phyloP scores from a whole-genome alignment of 148 eudicot species.

The Polygonum maritimum region DNA sequence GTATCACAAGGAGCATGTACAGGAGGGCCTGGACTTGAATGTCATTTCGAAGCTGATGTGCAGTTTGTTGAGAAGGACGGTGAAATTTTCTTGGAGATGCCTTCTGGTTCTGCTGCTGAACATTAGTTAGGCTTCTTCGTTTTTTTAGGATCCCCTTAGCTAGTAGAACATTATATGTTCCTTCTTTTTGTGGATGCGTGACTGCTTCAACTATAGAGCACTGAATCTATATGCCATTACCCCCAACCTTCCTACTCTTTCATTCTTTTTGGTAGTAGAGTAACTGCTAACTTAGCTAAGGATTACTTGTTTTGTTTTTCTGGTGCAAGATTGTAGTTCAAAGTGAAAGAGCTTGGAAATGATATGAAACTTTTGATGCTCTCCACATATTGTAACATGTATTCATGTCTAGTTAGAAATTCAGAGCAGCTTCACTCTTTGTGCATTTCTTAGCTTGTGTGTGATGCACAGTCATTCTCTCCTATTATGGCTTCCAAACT shows the following conservation, averaged over 20 bases:
- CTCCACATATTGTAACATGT: not conserved
- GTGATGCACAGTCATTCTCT: not conserved
- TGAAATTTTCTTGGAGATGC: conserved; percentile 36
- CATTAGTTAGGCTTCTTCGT: not conserved
- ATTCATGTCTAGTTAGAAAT: not conserved
- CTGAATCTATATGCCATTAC: not conserved
- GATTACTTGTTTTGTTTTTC: not conserved
- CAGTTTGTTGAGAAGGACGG: conserved; percentile 35
- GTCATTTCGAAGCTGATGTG: conserved; percentile 17
- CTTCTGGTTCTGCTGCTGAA: conserved; percentile 10
- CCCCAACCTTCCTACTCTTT: not conserved
- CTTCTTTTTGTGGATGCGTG: not conserved
- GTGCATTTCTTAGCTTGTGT: not conserved
- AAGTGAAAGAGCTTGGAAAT: not conserved
- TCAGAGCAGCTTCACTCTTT: not conserved
- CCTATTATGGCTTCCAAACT: not conserved
- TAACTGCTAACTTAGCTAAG: not conserved
- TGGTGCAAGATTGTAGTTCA: conserved; percentile 3
- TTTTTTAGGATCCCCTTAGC: not conserved
- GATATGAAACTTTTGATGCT: not conserved
- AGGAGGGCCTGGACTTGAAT: conserved; percentile 12
- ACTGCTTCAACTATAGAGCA: not conserved
- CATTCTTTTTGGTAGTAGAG: not conserved
- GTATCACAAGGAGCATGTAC: conserved; percentile 8
- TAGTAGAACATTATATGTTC: not conserved